A percentile compares a stretch with the other conserved stretches of the same genome.
Evolutionary conservation across 164 flowering plant species (phyloP).

Genomic region (Piper betle): DNA sequence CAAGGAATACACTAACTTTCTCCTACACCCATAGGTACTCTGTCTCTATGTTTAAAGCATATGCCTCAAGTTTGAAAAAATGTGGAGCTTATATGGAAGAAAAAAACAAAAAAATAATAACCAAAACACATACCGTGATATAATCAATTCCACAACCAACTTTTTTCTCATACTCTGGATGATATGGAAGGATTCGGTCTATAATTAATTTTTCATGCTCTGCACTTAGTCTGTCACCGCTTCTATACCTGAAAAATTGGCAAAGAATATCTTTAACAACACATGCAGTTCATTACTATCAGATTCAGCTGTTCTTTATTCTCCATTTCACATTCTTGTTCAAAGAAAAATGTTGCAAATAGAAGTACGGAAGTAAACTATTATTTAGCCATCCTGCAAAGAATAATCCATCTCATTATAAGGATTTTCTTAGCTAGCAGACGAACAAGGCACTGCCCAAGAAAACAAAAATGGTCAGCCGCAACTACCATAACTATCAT

Average conservation of each 20-base stretch:
- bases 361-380: too few relatives aligned
- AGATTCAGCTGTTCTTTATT: too few relatives aligned
- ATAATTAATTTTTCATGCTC: slow-evolving; percentile 66
- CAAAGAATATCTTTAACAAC: not conserved
- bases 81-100: not conserved
- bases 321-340: too few relatives aligned
- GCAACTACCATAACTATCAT: too few relatives aligned
- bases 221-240: slow-evolving; percentile 56
- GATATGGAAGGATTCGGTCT: slow-evolving; percentile 74
- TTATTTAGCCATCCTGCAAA: too few relatives aligned
- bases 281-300: too few relatives aligned
- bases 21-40: not conserved
- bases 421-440: too few relatives aligned
- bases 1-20: not conserved
- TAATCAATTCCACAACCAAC: slow-evolving; percentile 81
- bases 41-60: not conserved
- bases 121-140: slow-evolving; percentile 45
- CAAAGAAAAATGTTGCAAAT: too few relatives aligned
- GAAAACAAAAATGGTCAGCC: too few relatives aligned
- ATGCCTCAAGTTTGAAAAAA: not conserved
- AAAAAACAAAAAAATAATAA: not conserved
- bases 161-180: slow-evolving; percentile 71
- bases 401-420: too few relatives aligned
- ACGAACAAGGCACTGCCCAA: too few relatives aligned
- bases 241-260: slow-evolving; percentile 44